Percentiles rank a stretch among this genome's conserved stretches.
Conservation (phyloP, 257 asterid genomes). For the Lithospermum erythrorhizon region DNA sequence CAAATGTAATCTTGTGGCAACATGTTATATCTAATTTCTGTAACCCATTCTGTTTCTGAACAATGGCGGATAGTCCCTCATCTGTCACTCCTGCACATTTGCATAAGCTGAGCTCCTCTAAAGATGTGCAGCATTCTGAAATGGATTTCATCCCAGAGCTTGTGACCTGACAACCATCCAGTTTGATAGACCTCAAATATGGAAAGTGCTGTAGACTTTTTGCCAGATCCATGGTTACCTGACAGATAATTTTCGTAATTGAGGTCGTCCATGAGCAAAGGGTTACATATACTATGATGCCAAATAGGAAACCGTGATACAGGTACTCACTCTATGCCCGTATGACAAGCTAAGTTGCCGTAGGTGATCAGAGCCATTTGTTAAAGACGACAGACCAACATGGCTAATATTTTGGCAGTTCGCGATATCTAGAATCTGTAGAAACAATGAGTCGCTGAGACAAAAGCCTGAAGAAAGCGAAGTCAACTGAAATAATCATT, state of each 20-base stretch:
- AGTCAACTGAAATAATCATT: background rate
- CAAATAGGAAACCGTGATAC: background rate
- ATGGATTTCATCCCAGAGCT: slow-evolving; percentile 15
- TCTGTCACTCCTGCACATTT: slow-evolving; percentile 30
- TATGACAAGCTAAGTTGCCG: slow-evolving; percentile 19
- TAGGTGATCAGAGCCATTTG: slow-evolving; percentile 12
- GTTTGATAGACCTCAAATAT: slow-evolving; percentile 14
- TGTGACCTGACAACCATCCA: slow-evolving; percentile 27
- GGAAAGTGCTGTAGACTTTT: slow-evolving; percentile 16
- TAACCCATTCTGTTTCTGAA: slow-evolving; percentile 10
- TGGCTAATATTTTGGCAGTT: slow-evolving; percentile 17
- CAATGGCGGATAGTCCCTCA: slow-evolving; percentile 22
- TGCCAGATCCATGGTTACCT: slow-evolving; percentile 19
- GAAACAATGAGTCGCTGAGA: background rate
- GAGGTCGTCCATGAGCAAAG: background rate
- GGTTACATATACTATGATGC: background rate
- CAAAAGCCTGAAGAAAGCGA: background rate
- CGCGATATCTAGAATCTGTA: slow-evolving; percentile 25
- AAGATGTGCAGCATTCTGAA: slow-evolving; percentile 15
- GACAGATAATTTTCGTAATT: slow-evolving; percentile 4
- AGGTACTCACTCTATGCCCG: slow-evolving; percentile 15
- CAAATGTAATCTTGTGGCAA: slow-evolving; percentile 21
- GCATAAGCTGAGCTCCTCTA: slow-evolving; percentile 23
- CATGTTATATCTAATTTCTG: slow-evolving; percentile 25
- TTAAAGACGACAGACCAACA: slow-evolving; percentile 19